Percentiles rank a stretch among this genome's conserved stretches.
Evolutionary conservation across 2,329 filamentous ascomycete species (phyloP).

Genomic region (Fulvia fulva): DNA sequence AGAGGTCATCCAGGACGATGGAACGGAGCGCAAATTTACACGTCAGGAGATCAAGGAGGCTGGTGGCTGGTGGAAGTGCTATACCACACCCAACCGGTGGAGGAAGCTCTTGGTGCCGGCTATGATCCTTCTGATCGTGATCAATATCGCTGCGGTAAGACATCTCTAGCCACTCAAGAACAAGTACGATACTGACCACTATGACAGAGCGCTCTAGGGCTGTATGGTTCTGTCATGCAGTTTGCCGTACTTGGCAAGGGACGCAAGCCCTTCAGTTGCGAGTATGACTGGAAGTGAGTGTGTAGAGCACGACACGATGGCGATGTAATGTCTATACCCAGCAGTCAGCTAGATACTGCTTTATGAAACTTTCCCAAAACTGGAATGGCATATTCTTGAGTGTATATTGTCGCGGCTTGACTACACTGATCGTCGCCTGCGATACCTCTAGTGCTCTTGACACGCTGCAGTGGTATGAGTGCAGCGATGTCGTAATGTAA

Average conservation of each 20-base stretch:
- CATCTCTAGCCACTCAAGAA: background rate
- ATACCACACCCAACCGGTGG: background rate
- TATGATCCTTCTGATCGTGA: background rate
- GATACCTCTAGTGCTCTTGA: no score
- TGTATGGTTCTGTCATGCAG: background rate
- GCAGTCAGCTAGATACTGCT: no score
- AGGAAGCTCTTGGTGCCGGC: background rate
- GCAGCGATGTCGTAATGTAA: no score
- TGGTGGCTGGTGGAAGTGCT: background rate
- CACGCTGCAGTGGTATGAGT: no score
- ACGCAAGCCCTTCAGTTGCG: background rate
- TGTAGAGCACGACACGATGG: no score
- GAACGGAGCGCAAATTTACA: background rate
- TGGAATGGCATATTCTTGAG: no score
- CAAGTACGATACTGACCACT: background rate
- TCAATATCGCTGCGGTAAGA: background rate
- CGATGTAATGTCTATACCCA: no score
- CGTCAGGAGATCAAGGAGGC: background rate
- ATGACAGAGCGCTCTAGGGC: background rate
- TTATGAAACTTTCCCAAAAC: no score
- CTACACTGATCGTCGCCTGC: no score
- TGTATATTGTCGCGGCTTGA: no score
- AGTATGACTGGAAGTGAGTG: background rate
- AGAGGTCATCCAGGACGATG: background rate
- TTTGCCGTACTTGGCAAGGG: background rate